Evolutionary conservation across 108 stramenopile genomes (phyloP), one percentile per base, ranked within the genome.

Genomic region (Stephanodiscus minutulus): DNA sequence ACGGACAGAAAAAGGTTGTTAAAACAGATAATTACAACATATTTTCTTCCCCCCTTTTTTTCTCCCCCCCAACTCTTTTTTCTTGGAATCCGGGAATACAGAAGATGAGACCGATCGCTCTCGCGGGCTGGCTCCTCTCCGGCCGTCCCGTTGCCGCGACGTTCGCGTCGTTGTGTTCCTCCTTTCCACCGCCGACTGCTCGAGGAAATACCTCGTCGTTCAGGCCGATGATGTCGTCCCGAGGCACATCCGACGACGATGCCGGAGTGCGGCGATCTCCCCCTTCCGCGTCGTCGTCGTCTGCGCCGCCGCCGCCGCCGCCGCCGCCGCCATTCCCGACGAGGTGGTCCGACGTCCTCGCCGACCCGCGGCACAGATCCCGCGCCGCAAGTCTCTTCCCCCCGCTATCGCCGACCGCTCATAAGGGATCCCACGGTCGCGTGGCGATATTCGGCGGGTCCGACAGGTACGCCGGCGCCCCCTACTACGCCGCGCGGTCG

Each of bases 391-490:
- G 54, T 52, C 76, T 86, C 61, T 80, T 86, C 53, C 86, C 86
- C 5, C 86, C 88, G 17, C 79, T 96, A 1, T 68, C 86, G 5
- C 48, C 74, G 5, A 33, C 61, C 17, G 55, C 74, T 7, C 89
- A 96, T 88, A 98, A 98, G 86, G 97, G 98, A 36, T 91, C 92
- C 35, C 85, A 86, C 37, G 99, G 99, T 11, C 85, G 97, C 44
- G 82, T 99, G 13, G 99, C 85, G 17, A 85, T 98, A 27, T 66
- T 99, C 57, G 99, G 99, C 10, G 99, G 99, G 28, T 95, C 90
- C 12, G 76, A 83, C 50, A 92, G 87, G 61, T 98, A 97, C 81
- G 97, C 98, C 24, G 99, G 99, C 20, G 99, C 99, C 11, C 99
- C 99, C 0, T 99, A 92, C 71, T 98, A 98, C 70, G 97, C 97